These are phyloP conservation scores for Plasmodium inui DNA, from an alignment of 169 alveolate species.

Conservation along the genomic window DNA sequence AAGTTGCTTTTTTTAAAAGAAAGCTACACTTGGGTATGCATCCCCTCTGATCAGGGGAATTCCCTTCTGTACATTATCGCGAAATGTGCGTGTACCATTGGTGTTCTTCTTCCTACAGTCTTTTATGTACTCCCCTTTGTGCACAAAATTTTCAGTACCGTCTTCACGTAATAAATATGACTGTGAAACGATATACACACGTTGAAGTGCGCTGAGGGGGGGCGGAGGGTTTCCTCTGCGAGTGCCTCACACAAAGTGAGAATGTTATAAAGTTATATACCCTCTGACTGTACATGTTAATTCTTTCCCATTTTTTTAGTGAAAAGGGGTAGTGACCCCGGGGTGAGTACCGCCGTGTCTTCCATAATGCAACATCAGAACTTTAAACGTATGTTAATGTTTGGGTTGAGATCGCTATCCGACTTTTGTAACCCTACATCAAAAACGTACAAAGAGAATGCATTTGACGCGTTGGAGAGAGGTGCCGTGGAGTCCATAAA, in stretches of 20 bases:
- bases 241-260: background rate
- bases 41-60: background rate
- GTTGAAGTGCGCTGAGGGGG: background rate
- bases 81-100: background rate
- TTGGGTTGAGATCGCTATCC: conserved; percentile 92
- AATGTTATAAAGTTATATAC: background rate
- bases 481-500: conserved; percentile 89
- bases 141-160: background rate
- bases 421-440: conserved; percentile 92
- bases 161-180: background rate
- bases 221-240: background rate
- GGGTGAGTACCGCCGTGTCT: conserved; percentile 94
- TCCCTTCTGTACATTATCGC: background rate
- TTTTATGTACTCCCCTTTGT: background rate
- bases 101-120: background rate
- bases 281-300: background rate
- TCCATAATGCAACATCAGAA: conserved; percentile 93
- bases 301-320: conserved; percentile 78
- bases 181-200: background rate
- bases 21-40: background rate
- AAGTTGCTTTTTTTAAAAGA: background rate
- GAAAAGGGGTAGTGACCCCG: conserved; percentile 91
- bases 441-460: conserved; percentile 91
- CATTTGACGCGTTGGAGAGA: conserved; percentile 91
- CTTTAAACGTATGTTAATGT: conserved; percentile 93